Conservation (phyloP, 75 land plant species). For the Sequoiadendron giganteum region DNA sequence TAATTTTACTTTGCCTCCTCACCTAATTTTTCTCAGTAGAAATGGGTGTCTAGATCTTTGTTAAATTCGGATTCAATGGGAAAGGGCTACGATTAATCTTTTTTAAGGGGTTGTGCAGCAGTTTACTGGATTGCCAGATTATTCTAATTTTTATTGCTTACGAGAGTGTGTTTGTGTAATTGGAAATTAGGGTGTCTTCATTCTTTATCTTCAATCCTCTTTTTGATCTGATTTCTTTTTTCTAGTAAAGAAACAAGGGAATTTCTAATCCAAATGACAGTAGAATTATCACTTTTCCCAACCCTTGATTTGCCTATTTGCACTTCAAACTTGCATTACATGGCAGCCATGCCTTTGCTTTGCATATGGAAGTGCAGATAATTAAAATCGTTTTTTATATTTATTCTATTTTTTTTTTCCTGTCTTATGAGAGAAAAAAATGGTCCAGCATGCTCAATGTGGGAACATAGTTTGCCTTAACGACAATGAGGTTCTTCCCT, state of each 20-base stretch:
- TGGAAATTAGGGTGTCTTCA: not conserved
- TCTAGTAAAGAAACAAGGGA: not conserved
- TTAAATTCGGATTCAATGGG: not conserved
- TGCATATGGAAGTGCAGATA: not conserved
- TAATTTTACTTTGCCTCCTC: not conserved
- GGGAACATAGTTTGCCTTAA: not conserved
- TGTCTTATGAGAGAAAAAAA: not conserved
- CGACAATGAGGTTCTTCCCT: not conserved
- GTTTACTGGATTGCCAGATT: not conserved
- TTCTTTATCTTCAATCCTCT: not conserved
- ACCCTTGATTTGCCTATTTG: not conserved
- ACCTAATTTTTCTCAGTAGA: too few species aligned
- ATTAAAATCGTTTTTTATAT: not conserved
- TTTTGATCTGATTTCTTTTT: not conserved
- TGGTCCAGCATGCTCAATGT: not conserved
- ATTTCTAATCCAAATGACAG: not conserved
- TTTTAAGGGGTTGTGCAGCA: not conserved
- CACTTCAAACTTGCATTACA: not conserved
- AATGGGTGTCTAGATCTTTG: too few species aligned
- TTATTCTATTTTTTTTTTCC: too few species aligned
- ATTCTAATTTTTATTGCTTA: too few species aligned
- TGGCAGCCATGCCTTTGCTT: too few species aligned
- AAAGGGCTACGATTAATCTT: not conserved
- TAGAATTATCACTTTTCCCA: too few species aligned
- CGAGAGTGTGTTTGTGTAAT: too few species aligned